Evolutionary conservation across 2,329 filamentous ascomycete species (phyloP).

Genomic region (Venturia oleaginea): DNA sequence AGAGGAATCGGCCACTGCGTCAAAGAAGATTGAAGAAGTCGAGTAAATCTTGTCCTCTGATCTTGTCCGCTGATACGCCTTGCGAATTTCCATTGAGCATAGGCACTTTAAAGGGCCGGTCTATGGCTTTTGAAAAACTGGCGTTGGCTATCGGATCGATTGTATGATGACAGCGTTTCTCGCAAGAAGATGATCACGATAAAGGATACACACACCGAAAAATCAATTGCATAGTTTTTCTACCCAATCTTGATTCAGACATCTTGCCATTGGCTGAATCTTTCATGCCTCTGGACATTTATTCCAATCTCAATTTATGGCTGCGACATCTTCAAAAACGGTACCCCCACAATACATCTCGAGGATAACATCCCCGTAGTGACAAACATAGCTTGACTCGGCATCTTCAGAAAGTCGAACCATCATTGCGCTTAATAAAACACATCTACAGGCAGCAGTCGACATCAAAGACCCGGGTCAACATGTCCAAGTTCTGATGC

Average conservation of each 20-base stretch:
- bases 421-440: background rate
- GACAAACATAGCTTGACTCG: background rate
- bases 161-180: conserved; percentile 2
- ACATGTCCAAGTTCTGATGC: background rate
- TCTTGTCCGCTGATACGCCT: background rate
- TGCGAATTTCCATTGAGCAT: background rate
- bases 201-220: background rate
- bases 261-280: too few relatives aligned
- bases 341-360: background rate
- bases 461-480: background rate
- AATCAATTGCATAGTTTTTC: background rate
- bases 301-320: too few relatives aligned
- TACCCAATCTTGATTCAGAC: too few relatives aligned
- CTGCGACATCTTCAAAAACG: background rate
- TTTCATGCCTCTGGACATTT: too few relatives aligned
- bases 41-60: conserved; percentile 17
- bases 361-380: background rate
- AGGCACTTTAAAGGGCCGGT: background rate
- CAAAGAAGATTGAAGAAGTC: conserved; percentile 39
- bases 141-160: background rate
- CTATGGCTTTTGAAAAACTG: background rate
- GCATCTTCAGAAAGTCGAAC: too few relatives aligned
- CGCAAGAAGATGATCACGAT: background rate
- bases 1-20: conserved; percentile 24
- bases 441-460: background rate